Evolutionary conservation across 2,329 filamentous ascomycete genomes (phyloP).

Genomic region (Aotearoamyces nothofagi): DNA sequence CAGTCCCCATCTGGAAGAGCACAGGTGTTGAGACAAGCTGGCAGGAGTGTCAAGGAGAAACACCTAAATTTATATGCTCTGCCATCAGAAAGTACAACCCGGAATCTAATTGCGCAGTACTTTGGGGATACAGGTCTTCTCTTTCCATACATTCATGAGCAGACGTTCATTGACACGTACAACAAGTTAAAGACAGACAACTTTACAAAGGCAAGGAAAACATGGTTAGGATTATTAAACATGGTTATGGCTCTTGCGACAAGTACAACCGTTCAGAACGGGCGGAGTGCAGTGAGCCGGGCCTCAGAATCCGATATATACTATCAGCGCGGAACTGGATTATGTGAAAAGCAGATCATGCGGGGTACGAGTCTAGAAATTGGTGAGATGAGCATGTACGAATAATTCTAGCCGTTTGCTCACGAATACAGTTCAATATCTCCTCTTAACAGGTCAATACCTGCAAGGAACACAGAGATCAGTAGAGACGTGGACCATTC

Average conservation of each 20-base stretch:
- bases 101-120: conserved; percentile 20
- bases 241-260: conserved; percentile 32
- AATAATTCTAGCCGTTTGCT: not conserved
- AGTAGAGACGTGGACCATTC: conserved; percentile 35
- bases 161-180: conserved; percentile 21
- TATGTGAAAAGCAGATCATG: conserved; percentile 27
- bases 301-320: conserved; percentile 27
- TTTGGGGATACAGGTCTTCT: conserved; percentile 23
- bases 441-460: conserved; percentile 33
- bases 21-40: not conserved
- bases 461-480: conserved; percentile 37
- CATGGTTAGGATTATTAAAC: conserved; percentile 34
- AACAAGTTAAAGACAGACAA: conserved; percentile 16
- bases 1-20: conserved; percentile 8
- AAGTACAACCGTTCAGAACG: conserved; percentile 18
- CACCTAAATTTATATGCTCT: conserved; percentile 19
- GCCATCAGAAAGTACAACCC: conserved; percentile 17
- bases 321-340: conserved; percentile 26
- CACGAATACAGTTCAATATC: conserved; percentile 26
- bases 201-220: conserved; percentile 24
- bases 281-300: conserved; percentile 20
- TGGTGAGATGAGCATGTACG: conserved; percentile 17
- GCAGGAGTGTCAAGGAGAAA: conserved; percentile 5
- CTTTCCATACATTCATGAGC: conserved; percentile 24
- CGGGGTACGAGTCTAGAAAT: conserved; percentile 28